phyloP scores from a whole-genome alignment of 306 rosid genomes.

The Pyrus betulifolia region DNA sequence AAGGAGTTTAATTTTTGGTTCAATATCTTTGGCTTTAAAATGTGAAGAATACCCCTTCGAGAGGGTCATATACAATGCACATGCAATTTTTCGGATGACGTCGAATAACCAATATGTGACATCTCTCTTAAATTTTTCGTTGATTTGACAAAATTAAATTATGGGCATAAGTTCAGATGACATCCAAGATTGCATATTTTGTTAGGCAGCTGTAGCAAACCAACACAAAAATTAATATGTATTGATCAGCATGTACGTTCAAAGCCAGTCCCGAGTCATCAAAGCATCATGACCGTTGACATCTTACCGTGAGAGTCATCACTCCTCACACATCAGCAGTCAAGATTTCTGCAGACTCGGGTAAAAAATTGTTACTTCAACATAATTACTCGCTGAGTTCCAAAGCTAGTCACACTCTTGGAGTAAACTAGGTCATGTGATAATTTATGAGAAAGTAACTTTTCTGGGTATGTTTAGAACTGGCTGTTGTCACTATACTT shows the following conservation, averaged over 20 bases:
- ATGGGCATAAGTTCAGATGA: neutral
- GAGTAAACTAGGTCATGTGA: conserved; percentile 30
- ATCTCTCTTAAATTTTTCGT: no score
- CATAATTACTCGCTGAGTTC: conserved; percentile 8
- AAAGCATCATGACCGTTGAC: neutral
- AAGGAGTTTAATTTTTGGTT: neutral
- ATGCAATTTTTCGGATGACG: neutral
- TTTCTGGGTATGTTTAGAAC: neutral
- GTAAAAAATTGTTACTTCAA: neutral
- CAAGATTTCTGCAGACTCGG: neutral
- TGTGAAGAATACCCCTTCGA: neutral
- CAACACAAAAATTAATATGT: neutral
- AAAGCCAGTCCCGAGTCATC: neutral
- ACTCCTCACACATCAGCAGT: neutral
- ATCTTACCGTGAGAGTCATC: neutral
- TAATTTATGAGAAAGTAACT: conserved; percentile 24
- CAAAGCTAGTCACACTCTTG: conserved; percentile 28
- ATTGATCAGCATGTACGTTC: neutral
- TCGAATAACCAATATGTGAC: neutral
- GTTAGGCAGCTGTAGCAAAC: neutral
- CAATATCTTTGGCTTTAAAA: neutral
- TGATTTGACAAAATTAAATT: no score
- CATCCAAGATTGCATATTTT: neutral
- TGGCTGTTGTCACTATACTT: neutral
- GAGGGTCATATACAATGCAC: neutral